These are phyloP conservation scores for Fraxinus sp. DNA, from an alignment of 305 asterid species.

Conservation along the genomic window DNA sequence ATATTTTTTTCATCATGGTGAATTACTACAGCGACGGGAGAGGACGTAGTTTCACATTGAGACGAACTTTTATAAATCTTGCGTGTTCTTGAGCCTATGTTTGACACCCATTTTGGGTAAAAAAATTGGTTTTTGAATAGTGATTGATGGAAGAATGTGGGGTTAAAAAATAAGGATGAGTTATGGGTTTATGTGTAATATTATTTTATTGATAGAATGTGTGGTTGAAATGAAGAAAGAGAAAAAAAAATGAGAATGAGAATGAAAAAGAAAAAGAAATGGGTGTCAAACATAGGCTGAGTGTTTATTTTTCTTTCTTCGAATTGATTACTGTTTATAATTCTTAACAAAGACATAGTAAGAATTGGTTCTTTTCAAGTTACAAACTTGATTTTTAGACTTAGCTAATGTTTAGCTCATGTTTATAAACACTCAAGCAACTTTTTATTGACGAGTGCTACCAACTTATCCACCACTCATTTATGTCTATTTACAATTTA, in stretches of 20 bases:
- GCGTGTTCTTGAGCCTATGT: not conserved
- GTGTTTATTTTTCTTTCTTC: not conserved
- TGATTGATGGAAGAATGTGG: too few relatives aligned
- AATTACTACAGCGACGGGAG: not conserved
- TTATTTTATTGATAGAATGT: too few relatives aligned
- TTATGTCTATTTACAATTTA: not conserved
- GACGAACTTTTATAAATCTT: not conserved
- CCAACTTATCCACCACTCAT: not conserved
- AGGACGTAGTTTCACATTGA: not conserved
- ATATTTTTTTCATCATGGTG: not conserved
- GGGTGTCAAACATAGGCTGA: too few relatives aligned
- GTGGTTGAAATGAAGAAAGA: too few relatives aligned
- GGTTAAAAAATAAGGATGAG: too few relatives aligned
- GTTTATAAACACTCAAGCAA: not conserved
- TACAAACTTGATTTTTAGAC: not conserved
- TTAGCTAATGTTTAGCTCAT: not conserved
- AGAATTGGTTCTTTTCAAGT: not conserved
- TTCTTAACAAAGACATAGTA: not conserved
- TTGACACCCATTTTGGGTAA: too few relatives aligned
- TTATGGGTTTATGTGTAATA: too few relatives aligned
- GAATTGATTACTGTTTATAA: not conserved
- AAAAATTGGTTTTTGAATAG: too few relatives aligned
- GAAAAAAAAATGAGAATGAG: too few relatives aligned
- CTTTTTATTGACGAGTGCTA: not conserved
- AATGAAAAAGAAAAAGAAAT: too few relatives aligned